Base-by-base conservation (phyloP, 1,139 yeast genomes). In the Pichia sp. region DNA sequence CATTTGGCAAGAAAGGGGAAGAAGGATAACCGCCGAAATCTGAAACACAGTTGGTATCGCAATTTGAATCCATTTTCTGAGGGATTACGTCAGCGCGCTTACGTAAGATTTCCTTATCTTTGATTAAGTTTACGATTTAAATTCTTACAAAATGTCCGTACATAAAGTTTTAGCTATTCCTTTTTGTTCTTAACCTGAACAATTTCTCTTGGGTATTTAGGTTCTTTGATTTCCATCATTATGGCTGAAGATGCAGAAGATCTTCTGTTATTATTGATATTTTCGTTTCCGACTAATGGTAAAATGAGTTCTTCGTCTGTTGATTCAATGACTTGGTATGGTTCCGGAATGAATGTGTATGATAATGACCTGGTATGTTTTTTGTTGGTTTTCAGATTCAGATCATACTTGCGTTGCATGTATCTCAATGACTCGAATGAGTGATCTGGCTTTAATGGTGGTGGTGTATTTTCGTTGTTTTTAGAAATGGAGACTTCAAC, bases 351-450 rank as follows among this genome's bases (percentile, higher is more conserved):
- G 4, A 38, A 39, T 2, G 46, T 27, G n/a, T 24, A 47, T 28
- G 49, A 48, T 19, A 45, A 32, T 2, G 52, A 48, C 6, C 45
- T 42, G 4, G 43, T 28, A 30, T 45, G 48, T 37, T 38, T 45
- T 10, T 24, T 18, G n/a, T 36, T 12, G 9, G 10, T 21, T 15
- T 17, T 17, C n/a, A 30, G 7, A n/a, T 35, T n/a, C 6, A 4
- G 17, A n/a, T 17, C 28, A 12, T 5, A 8, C 18, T 12, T 38
- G 17, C 12, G 40, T 24, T 20, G 45, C 11, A 38, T 34, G 18
- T 48, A 19, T 31, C 44, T 22, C n/a, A 48, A 40, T 8, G 52
- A 48, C 20, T 48, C 52, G 40, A 45, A 48, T 0, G 52, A 48
- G 34, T 45, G 52, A 3, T 45, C 52, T 3, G 46, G 37, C 21